phyloP scores from a whole-genome alignment of 306 rosid species.

The Vachellia collinsii region DNA sequence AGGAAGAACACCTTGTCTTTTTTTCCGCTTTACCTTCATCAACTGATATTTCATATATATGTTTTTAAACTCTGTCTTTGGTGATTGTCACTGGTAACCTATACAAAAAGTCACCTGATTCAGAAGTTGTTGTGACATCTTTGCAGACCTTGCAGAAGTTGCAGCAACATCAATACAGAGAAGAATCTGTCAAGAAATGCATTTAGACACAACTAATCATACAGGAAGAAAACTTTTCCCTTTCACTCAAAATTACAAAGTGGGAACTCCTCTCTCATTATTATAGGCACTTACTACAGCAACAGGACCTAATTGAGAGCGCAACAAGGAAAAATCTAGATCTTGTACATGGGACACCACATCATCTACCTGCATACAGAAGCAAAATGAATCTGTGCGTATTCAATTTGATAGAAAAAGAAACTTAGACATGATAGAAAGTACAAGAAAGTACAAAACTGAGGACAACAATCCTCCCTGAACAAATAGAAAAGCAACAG shows the following conservation, averaged over 20 bases:
- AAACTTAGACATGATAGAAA: neutral
- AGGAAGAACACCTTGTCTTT: conserved; percentile 19
- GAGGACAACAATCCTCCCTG: neutral
- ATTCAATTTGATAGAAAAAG: neutral
- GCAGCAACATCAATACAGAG: conserved; percentile 94
- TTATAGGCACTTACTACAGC: conserved; percentile 71
- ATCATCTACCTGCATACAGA: conserved; percentile 75
- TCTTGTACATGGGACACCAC: conserved; percentile 84
- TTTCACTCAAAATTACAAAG: conserved; percentile 21
- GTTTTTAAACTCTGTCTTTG: neutral
- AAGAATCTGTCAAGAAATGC: conserved; percentile 77
- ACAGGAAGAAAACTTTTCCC: conserved; percentile 21
- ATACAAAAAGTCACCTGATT: conserved; percentile 66
- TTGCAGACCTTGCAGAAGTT: conserved; percentile 84
- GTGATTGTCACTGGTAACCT: conserved; percentile 10
- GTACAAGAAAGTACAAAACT: neutral
- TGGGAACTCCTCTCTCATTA: conserved; percentile 28
- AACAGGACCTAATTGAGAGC: conserved; percentile 90
- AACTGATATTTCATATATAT: neutral
- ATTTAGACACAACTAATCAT: conserved; percentile 45
- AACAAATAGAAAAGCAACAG: neutral
- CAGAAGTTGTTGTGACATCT: conserved; percentile 85
- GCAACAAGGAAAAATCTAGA: conserved; percentile 84
- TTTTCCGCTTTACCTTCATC: neutral
- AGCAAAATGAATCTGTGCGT: neutral